Percentiles rank a stretch among this genome's conserved stretches.
phyloP scores from a whole-genome alignment of 148 eudicot species.

The Dianthus caryophyllus region DNA sequence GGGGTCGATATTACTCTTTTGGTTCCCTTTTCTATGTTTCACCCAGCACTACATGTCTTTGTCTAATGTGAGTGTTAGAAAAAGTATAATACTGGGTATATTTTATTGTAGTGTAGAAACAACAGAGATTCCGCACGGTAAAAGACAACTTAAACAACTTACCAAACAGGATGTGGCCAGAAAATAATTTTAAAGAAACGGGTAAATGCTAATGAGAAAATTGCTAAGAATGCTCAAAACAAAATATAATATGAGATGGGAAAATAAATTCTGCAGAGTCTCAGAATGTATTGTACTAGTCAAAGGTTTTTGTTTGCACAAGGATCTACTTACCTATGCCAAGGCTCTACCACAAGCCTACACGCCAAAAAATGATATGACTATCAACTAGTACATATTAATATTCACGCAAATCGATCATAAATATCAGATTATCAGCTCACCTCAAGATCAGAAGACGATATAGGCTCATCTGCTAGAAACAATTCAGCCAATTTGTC shows the following conservation, averaged over 20 bases:
- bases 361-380: not conserved
- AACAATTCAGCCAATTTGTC: conserved; percentile 85
- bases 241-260: not conserved
- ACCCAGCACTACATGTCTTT: not conserved
- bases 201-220: not conserved
- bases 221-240: not conserved
- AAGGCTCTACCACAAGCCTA: not conserved
- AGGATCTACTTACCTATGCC: not conserved
- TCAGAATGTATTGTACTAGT: not conserved
- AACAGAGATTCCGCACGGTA: not conserved
- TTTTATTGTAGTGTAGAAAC: not conserved
- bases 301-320: not conserved
- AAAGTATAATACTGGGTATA: no score
- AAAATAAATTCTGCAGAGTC: not conserved
- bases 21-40: not conserved
- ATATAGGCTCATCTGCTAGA: conserved; percentile 85
- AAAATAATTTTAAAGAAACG: not conserved
- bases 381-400: not conserved
- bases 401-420: not conserved
- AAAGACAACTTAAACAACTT: not conserved
- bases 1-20: not conserved
- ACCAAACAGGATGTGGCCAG: not conserved
- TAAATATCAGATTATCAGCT: conserved; percentile 8
- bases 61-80: not conserved
- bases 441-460: conserved; percentile 81